Conservation (phyloP, 148 eudicot genomes). For the Persicaria tinctoria region DNA sequence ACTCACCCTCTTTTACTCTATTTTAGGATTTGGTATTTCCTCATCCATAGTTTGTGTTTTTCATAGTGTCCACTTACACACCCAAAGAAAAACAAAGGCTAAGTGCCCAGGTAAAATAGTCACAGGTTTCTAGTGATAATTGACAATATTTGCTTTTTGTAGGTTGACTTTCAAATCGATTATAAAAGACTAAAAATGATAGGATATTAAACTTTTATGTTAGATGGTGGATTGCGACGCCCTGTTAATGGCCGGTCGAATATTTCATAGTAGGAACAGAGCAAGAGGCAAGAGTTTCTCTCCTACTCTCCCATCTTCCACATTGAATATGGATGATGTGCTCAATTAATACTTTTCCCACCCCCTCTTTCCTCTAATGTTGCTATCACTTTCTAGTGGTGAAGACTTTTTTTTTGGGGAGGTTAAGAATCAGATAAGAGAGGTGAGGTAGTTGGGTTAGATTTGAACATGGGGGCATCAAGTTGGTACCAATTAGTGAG, state of each 20-base stretch:
- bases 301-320: slow-evolving; percentile 8
- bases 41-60: slow-evolving; percentile 1
- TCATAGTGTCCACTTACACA: not conserved
- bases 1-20: not conserved
- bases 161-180: not conserved
- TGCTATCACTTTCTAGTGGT: not conserved
- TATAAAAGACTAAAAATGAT: too few relatives aligned
- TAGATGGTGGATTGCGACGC: too few relatives aligned
- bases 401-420: not conserved
- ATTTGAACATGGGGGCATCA: not conserved
- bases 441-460: not conserved
- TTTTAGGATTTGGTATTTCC: not conserved
- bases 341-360: not conserved
- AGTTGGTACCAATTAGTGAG: not conserved
- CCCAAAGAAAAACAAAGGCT: not conserved
- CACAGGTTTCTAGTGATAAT: not conserved
- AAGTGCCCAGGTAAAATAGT: not conserved
- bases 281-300: not conserved
- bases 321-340: slow-evolving; percentile 4
- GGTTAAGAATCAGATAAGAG: not conserved
- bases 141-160: not conserved
- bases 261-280: too few relatives aligned
- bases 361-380: not conserved
- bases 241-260: too few relatives aligned
- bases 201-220: too few relatives aligned